These are phyloP conservation scores for Dipodascus albidus DNA, from an alignment of 805 yeast genomes.

Conservation along the genomic window DNA sequence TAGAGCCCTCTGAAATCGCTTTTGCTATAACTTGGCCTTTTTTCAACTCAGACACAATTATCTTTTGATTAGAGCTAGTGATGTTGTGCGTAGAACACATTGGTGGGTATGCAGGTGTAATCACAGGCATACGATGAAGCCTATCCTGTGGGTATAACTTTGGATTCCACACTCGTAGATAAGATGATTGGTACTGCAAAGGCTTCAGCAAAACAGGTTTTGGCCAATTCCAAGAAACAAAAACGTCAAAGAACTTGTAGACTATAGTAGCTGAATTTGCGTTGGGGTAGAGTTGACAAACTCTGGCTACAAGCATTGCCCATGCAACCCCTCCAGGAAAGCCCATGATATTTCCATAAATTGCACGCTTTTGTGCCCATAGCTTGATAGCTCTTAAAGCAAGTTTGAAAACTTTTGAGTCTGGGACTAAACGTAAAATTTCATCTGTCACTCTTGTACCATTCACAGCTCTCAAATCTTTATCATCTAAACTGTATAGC, in stretches of 20 bases:
- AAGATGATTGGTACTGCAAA: slow-evolving; percentile 96
- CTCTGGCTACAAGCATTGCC: slow-evolving; percentile 99
- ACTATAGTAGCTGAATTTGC: slow-evolving; percentile 88
- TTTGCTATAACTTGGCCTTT: slow-evolving; percentile 65
- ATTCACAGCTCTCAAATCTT: slow-evolving; percentile 77
- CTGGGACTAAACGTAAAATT: slow-evolving; percentile 79
- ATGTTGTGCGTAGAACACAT: slow-evolving; percentile 99
- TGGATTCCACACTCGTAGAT: slow-evolving; percentile 96
- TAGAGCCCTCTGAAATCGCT: slow-evolving; percentile 51
- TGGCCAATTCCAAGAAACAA: slow-evolving; percentile 94
- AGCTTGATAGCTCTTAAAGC: slow-evolving; percentile 89
- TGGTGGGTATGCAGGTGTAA: slow-evolving; percentile 95
- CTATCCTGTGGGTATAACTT: slow-evolving; percentile 80
- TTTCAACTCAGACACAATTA: slow-evolving; percentile 66
- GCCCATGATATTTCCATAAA: slow-evolving; percentile 90
- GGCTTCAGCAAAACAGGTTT: slow-evolving; percentile 89
- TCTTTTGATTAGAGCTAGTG: slow-evolving; percentile 73
- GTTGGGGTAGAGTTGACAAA: slow-evolving; percentile 92
- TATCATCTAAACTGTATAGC: slow-evolving; percentile 79
- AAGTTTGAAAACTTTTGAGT: slow-evolving; percentile 83
- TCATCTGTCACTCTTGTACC: slow-evolving; percentile 98
- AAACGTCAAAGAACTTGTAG: slow-evolving; percentile 77
- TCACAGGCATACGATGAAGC: slow-evolving; percentile 91
- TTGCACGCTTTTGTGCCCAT: slow-evolving; percentile 94
- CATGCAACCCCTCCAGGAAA: slow-evolving; percentile 99